Evolutionary conservation across 2,329 filamentous ascomycete genomes (phyloP), one percentile per base, ranked within the genome.

Genomic region (Dothidotthia symphoricarpi): DNA sequence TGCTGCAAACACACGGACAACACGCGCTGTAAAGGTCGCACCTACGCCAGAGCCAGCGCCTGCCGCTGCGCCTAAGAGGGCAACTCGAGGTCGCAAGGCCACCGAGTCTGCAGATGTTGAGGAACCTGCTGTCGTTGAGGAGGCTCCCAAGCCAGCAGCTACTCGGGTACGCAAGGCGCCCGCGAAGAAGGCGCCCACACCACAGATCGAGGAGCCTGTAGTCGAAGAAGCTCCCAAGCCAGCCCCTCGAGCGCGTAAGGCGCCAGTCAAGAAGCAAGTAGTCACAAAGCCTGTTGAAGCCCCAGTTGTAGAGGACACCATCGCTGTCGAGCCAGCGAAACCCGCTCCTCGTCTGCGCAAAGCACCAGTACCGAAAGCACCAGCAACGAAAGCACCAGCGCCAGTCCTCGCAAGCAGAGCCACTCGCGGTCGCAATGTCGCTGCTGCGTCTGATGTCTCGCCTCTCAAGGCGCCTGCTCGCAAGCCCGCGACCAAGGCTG

Each of bases 391-490:
- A 30, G 26, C 15, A 19, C 40, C 42, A 19, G 39, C 41, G 29
- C 45, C 46, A 14, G 39, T 39, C 14, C 40, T 45, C 24, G 36
- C 49, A 8, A 41, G 39, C 26, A 51, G 51, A 31, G 39, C 51
- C 15, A 56, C 51, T 25, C 53, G 57, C 25, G 55, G 44, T 9
- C 55, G 51, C 36, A 49, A 48, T 43, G 48, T 36, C 25, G 43
- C 49, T 13, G 38, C 36, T 14, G 32, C 43, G 3, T 32, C 49
- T 28, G 43, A 49, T 32, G 47, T 53, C 6, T 61, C 57, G n/a
- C 57, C 57, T 2, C 45, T 55, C 30, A 57, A 55, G 36, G 41
- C 47, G 17, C 55, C 55, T 13, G 54, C 59, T 8, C 55, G 57
- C 31, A 62, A 59, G 38, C 51, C 47, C 6, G 28, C 16, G 8